Percentiles rank a stretch among this genome's conserved stretches.
phyloP scores from a whole-genome alignment of 23 red algal genomes.

The Cyanidium caldarium region DNA sequence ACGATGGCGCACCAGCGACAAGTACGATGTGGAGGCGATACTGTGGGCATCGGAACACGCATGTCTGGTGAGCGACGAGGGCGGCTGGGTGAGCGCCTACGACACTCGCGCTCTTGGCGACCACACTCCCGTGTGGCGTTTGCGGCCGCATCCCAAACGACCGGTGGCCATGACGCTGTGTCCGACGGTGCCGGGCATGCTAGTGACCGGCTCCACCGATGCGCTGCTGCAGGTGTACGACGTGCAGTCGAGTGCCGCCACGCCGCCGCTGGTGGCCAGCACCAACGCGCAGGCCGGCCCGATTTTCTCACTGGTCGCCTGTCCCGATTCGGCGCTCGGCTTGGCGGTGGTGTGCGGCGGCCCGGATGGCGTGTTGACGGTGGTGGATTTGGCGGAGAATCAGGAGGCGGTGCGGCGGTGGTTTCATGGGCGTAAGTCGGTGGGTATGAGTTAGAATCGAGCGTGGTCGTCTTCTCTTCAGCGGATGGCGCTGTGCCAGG shows the following conservation, averaged over 20 bases:
- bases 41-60: not conserved
- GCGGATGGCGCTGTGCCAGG: too few relatives aligned
- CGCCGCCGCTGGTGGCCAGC: not conserved
- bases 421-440: not conserved
- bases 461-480: too few relatives aligned
- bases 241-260: not conserved
- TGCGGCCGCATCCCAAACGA: conserved; percentile 30
- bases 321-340: conserved; percentile 5
- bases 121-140: conserved; percentile 7
- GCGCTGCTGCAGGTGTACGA: conserved; percentile 58
- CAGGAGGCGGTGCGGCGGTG: conserved; percentile 19
- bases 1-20: conserved; percentile 25
- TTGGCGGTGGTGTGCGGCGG: conserved; percentile 33
- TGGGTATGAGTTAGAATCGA: conserved; percentile 4
- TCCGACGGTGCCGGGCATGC: conserved; percentile 24
- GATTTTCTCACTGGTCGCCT: not conserved
- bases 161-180: conserved; percentile 32
- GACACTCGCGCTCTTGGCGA: conserved; percentile 29
- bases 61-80: conserved; percentile 39
- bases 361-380: conserved; percentile 35
- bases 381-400: conserved; percentile 49
- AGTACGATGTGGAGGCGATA: conserved; percentile 24
- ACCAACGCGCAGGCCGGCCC: not conserved
- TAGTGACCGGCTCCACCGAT: conserved; percentile 73
- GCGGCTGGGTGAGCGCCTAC: conserved; percentile 37